Evolutionary conservation across 768 basidiomycete genomes (phyloP), one percentile per base, ranked within the genome.

Genomic region (Naematelia aurantialba): DNA sequence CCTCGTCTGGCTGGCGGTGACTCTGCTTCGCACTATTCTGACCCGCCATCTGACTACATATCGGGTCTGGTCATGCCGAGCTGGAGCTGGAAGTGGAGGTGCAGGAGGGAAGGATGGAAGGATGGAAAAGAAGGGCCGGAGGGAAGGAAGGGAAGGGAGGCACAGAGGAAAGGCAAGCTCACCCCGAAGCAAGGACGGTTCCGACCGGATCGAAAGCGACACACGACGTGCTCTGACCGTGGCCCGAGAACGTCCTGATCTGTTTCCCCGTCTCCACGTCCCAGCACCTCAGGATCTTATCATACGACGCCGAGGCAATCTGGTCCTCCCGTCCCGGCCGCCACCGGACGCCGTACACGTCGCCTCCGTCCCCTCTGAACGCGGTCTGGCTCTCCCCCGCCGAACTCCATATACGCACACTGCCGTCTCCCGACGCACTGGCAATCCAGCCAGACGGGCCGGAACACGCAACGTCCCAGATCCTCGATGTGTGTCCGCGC

Each of bases 181-280:
- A 69, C 63, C 76, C 76, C 4, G 70, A 70, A 14, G 73, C 74
- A 19, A 77, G 60, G n/a, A 72, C 58, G 24, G 69, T 74, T 2
- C 74, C 72, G 2, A 65, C 61, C 5, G 60, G 62, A 48, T 74
- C 71, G 34, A 67, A 73, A 0, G 70, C 65, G 10, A 73, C 71
- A 0, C 66, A 61, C 34, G 70, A 62, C 30, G 70, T 66, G 53
- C 64, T 65, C 42, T 69, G 66, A n/a, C 62, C 63, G 52, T 76
- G 74, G 4, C 76, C 76, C 2, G 76, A 76, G 44, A 75, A 77
- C 2, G 76, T 77, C 47, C 73, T 62, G 19, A 75, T 56, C 49
- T 72, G 64, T 21, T 69, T 65, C 2, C 63, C 66, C 3, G 69
- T 64, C 45, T 72, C 69, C 42, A 75, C 62, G 30, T 75, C 73